These are phyloP conservation scores for Suhomyces kunorum DNA, from an alignment of 1,139 yeast genomes.

Conservation along the genomic window DNA sequence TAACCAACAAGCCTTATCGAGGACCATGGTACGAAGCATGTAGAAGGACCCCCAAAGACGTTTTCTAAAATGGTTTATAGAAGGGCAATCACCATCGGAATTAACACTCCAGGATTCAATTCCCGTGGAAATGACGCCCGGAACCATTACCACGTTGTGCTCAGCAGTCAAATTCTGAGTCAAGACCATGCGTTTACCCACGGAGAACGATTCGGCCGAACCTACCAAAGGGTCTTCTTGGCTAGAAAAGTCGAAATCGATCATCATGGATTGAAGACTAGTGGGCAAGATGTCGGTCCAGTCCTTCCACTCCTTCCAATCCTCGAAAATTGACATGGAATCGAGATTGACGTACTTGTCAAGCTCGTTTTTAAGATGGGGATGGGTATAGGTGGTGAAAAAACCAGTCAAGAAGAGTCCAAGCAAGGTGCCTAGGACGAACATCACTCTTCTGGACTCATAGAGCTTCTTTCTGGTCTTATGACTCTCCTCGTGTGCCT, in stretches of 20 bases:
- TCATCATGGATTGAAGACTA: slow-evolving; percentile 59
- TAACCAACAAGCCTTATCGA: slow-evolving; percentile 92
- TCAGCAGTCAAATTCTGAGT: slow-evolving; percentile 55
- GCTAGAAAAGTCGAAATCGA: slow-evolving; percentile 47
- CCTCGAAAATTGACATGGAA: slow-evolving; percentile 37
- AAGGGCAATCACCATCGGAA: slow-evolving; percentile 72
- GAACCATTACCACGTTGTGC: slow-evolving; percentile 86
- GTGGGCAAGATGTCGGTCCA: slow-evolving; percentile 72
- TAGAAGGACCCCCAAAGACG: slow-evolving; percentile 96
- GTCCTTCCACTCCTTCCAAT: slow-evolving; percentile 39
- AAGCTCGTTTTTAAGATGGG: slow-evolving; percentile 44
- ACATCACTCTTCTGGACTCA: slow-evolving; percentile 49
- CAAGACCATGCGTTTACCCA: slow-evolving; percentile 66
- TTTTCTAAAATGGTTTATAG: slow-evolving; percentile 81
- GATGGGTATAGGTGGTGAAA: slow-evolving; percentile 53
- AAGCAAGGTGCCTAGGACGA: slow-evolving; percentile 60
- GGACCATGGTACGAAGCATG: slow-evolving; percentile 88
- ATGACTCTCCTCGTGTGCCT: slow-evolving; percentile 7
- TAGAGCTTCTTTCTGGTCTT: slow-evolving; percentile 19
- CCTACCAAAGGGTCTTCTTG: slow-evolving; percentile 44
- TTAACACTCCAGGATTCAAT: slow-evolving; percentile 87
- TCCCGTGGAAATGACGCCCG: slow-evolving; percentile 95
- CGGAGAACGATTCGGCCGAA: slow-evolving; percentile 81
- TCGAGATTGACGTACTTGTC: slow-evolving; percentile 61
- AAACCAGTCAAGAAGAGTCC: slow-evolving; percentile 70